Base-by-base conservation (phyloP, 805 yeast species). In the Candida orba region DNA sequence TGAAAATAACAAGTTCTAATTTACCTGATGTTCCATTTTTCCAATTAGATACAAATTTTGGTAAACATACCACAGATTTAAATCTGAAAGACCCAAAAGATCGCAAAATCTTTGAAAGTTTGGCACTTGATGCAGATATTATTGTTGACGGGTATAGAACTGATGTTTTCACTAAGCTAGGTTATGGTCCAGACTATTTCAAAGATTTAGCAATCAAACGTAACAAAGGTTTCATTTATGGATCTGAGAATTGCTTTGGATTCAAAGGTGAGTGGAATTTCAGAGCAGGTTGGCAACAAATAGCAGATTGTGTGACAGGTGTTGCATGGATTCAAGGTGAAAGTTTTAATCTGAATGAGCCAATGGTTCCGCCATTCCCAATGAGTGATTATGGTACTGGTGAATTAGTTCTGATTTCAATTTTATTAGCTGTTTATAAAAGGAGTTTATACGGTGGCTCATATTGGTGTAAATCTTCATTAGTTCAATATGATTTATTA, bases 311-410 rank as follows among this genome's bases (percentile, higher is more conserved):
- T 37, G 37, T 41, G 2, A 41, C 40, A 33, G 44, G 44, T 18
- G 40, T 41, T 36, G 44, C 44, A 6, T 41, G 44, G 44, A 41
- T 41, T n/a, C 44, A 41, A 18, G 44, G 44, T 22, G 34, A 41
- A 25, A 31, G 37, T 14, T 24, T 37, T 6, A 34, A 34, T 22
- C 18, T 15, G 10, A 24, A 41, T 41, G 44, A 41, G n/a, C 44
- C 44, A 7, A 41, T 41, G 38, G 40, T 41, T 17, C 44, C 44
- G 9, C 44, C 44, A 8, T 41, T 41, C 29, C 44, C 44, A 14
- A 41, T 41, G 40, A 37, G 40, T 37, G 44, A 41, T 27, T 41
- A 41, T 27, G 44, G 44, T 8, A 41, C 44, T 18, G 44, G 44
- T 18, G 44, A 41, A 35, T 15, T 41, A 23, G 44, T 41, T 17